Percentiles rank a stretch among this genome's conserved stretches.
phyloP scores from a whole-genome alignment of 176 grass and related monocot genomes.

The Musa acuminata region DNA sequence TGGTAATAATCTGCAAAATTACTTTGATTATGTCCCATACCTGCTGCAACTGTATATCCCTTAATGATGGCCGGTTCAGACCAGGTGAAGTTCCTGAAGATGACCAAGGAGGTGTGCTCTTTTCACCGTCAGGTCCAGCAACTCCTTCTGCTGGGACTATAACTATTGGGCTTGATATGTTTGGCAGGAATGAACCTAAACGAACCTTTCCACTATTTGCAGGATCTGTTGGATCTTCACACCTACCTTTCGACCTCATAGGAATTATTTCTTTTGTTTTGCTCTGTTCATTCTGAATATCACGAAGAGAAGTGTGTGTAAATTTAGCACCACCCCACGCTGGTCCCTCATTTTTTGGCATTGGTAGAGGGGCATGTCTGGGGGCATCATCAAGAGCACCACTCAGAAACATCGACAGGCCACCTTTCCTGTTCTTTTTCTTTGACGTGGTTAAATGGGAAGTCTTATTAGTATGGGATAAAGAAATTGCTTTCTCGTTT shows the following conservation, averaged over 20 bases:
- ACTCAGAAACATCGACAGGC: conserved; percentile 81
- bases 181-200: conserved; percentile 62
- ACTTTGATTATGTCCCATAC: conserved; percentile 25
- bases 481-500: conserved; percentile 29
- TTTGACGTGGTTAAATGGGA: conserved; percentile 41
- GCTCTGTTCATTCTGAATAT: conserved; percentile 90
- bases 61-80: conserved; percentile 57
- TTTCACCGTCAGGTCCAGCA: conserved; percentile 60
- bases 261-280: conserved; percentile 34
- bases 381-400: conserved; percentile 90
- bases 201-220: conserved; percentile 32
- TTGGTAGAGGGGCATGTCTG: conserved; percentile 37
- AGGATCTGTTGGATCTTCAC: conserved; percentile 33
- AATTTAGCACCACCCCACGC: conserved; percentile 89
- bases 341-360: conserved; percentile 69
- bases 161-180: conserved; percentile 48
- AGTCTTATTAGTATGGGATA: conserved; percentile 37
- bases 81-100: conserved; percentile 61
- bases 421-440: conserved; percentile 94
- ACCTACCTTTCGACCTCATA: conserved; percentile 28
- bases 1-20: not conserved
- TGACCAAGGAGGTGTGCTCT: conserved; percentile 70
- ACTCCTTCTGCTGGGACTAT: conserved; percentile 25
- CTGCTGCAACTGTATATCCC: conserved; percentile 98
- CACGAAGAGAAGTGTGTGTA: conserved; percentile 56